Conservation (phyloP, 2,329 filamentous ascomycete species). For the Coniochaeta sp. region DNA sequence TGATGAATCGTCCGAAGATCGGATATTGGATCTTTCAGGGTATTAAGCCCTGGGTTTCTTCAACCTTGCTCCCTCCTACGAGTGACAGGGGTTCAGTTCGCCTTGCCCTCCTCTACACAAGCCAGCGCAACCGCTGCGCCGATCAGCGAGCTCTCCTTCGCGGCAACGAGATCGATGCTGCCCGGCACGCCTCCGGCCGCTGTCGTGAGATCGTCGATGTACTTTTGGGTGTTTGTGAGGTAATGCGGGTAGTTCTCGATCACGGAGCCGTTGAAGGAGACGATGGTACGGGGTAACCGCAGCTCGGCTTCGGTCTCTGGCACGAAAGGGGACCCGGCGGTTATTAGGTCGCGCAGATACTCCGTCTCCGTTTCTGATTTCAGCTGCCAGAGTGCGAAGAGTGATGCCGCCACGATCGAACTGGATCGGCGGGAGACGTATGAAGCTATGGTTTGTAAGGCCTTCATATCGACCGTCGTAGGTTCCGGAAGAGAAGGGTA, state of each 20-base stretch:
- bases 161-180: slow-evolving; percentile 56
- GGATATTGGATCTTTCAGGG: neutral
- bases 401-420: slow-evolving; percentile 49
- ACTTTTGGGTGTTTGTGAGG: slow-evolving; percentile 50
- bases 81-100: slow-evolving; percentile 7
- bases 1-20: neutral
- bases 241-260: slow-evolving; percentile 73
- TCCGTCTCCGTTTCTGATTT: slow-evolving; percentile 44
- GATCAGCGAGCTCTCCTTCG: slow-evolving; percentile 66
- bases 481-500: slow-evolving; percentile 38
- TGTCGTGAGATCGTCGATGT: slow-evolving; percentile 52
- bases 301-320: slow-evolving; percentile 41
- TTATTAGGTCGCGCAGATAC: slow-evolving; percentile 9
- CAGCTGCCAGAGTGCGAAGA: slow-evolving; percentile 52
- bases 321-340: slow-evolving; percentile 15
- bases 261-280: slow-evolving; percentile 76
- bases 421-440: slow-evolving; percentile 51
- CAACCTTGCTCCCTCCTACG: neutral
- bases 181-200: slow-evolving; percentile 25
- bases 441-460: slow-evolving; percentile 44
- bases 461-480: slow-evolving; percentile 38
- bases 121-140: slow-evolving; percentile 67
- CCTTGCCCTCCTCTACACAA: slow-evolving; percentile 20
- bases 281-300: slow-evolving; percentile 36
- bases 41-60: neutral